Percentiles rank a stretch among this genome's conserved stretches.
phyloP scores from a whole-genome alignment of 2,329 filamentous ascomycete genomes.

The Penicillium sp. region DNA sequence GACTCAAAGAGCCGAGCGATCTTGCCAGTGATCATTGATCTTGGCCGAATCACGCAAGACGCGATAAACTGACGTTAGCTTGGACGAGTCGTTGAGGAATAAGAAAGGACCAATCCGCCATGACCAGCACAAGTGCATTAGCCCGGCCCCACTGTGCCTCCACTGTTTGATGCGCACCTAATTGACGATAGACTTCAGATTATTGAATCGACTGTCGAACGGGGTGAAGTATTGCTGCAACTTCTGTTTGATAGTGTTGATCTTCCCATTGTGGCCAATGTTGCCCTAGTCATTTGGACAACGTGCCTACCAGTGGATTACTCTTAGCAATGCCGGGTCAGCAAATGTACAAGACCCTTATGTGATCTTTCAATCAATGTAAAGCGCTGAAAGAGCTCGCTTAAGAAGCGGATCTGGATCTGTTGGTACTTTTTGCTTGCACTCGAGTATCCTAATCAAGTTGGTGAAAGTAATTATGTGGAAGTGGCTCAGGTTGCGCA shows the following conservation, averaged over 20 bases:
- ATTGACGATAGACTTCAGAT: background rate
- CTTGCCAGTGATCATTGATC: background rate
- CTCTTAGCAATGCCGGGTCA: background rate
- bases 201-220: background rate
- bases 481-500: conserved; percentile 10
- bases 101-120: background rate
- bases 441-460: background rate
- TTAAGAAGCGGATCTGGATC: background rate
- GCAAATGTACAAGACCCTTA: background rate
- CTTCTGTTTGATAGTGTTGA: background rate
- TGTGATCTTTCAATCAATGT: background rate
- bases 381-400: background rate
- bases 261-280: too few relatives aligned
- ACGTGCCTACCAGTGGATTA: background rate
- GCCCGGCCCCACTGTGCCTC: conserved; percentile 8
- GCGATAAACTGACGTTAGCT: conserved; percentile 30
- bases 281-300: background rate
- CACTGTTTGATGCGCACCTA: background rate
- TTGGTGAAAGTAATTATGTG: background rate
- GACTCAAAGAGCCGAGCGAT: background rate
- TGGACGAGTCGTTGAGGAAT: conserved; percentile 12
- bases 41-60: conserved; percentile 33
- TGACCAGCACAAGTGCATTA: background rate
- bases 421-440: background rate
- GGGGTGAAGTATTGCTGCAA: too few relatives aligned